These are phyloP conservation scores for Quercus engelmannii DNA, from an alignment of 306 rosid genomes.

Conservation along the genomic window DNA sequence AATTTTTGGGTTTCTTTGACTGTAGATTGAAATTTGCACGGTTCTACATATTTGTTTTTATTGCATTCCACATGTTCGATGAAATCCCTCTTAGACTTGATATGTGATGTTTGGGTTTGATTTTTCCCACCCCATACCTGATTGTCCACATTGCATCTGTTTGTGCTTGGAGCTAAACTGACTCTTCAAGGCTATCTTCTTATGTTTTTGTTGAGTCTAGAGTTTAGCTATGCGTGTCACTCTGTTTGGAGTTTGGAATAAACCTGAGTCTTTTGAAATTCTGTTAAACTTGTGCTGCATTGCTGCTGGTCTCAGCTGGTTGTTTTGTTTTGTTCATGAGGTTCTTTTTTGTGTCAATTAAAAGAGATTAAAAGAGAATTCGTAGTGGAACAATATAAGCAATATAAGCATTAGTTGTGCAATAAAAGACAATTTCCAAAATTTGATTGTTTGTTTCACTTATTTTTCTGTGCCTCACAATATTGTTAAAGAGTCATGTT, in stretches of 20 bases:
- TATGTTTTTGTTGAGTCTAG: constrained; percentile 20
- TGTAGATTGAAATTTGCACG: too few relatives aligned
- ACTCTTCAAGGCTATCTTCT: background rate
- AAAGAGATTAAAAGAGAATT: background rate
- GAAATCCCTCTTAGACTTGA: too few relatives aligned
- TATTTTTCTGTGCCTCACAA: background rate
- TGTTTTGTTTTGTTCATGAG: background rate
- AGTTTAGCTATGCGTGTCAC: background rate
- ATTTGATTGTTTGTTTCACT: background rate
- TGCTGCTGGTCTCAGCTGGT: background rate
- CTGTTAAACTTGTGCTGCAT: background rate
- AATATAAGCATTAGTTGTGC: background rate
- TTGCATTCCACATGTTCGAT: too few relatives aligned
- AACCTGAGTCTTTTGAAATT: background rate
- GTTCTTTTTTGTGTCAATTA: background rate
- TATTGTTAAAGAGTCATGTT: background rate
- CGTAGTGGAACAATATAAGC: background rate
- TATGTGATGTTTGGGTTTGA: too few relatives aligned
- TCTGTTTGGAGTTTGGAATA: constrained; percentile 19
- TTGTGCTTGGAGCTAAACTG: constrained; percentile 24
- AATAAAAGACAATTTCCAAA: background rate
- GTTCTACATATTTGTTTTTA: too few relatives aligned
- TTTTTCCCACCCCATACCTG: constrained; percentile 28
- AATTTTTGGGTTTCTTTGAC: too few relatives aligned
- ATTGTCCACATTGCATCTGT: constrained; percentile 66